Percentiles rank a stretch among this genome's conserved stretches.
These are phyloP conservation scores for Penicillium cataractarum DNA, from an alignment of 495 filamentous ascomycete genomes.

Conservation along the genomic window DNA sequence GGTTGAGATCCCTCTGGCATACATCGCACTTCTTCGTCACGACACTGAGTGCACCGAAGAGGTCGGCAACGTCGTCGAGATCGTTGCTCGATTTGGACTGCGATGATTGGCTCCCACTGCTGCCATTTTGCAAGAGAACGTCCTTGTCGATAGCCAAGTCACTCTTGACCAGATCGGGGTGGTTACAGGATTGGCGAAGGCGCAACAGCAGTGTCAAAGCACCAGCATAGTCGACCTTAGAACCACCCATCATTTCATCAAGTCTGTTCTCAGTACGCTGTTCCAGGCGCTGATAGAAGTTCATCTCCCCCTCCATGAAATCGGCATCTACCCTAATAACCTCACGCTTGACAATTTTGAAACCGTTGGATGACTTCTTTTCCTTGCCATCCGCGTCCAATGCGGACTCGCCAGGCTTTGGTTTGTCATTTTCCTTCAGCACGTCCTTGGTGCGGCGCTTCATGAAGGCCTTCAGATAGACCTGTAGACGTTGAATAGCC, in stretches of 20 bases:
- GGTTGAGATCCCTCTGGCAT: constrained; percentile 72
- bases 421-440: constrained; percentile 76
- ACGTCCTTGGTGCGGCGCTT: constrained; percentile 96
- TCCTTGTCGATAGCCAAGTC: constrained; percentile 88
- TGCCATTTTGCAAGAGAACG: constrained; percentile 66
- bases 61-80: constrained; percentile 80
- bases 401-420: constrained; percentile 61
- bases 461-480: constrained; percentile 90
- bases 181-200: constrained; percentile 91
- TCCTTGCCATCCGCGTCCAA: constrained; percentile 48
- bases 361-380: constrained; percentile 60
- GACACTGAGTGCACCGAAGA: constrained; percentile 83
- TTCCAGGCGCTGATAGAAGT: constrained; percentile 85
- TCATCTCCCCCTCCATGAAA: constrained; percentile 77
- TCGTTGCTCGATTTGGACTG: constrained; percentile 59
- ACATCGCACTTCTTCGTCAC: constrained; percentile 85
- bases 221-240: constrained; percentile 74
- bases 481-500: constrained; percentile 84
- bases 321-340: constrained; percentile 78
- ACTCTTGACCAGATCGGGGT: constrained; percentile 81
- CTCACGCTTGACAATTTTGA: constrained; percentile 86
- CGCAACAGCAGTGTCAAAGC: constrained; percentile 88
- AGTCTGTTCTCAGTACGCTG: constrained; percentile 81
- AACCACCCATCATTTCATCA: constrained; percentile 80
- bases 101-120: constrained; percentile 46